Evolutionary conservation across 768 basidiomycete genomes (phyloP), one percentile per base, ranked within the genome.

Genomic region (Roridomyces roridus): DNA sequence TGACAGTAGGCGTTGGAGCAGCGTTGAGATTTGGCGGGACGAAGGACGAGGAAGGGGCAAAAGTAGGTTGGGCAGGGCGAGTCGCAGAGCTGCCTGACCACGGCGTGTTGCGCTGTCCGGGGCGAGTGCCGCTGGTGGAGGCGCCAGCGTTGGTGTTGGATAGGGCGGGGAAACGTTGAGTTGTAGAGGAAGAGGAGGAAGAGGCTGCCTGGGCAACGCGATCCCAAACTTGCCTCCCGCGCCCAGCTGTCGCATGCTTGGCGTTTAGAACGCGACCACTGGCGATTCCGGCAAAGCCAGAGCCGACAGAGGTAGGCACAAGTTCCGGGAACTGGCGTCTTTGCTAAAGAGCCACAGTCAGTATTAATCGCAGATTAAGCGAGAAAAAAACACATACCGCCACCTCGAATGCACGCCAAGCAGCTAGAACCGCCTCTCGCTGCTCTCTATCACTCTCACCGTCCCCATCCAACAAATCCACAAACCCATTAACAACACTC

Each of bases 291-390:
- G 93, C 87, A 62, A 90, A 96, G 40, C 85, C 86, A 0, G 84
- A 75, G 9, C 89, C 87, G 0, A 80, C 68, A 3, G 83, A 70
- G 4, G 79, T 77, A 5, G 88, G 86, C 0, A 80, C 70, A 5
- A 95, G 80, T 45, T 93, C 88, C 0, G 94, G 94, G 75, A 94
- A 94, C 63, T 94, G 86, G 68, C 86, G 85, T 18, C 87, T 88
- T 86, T 92, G 90, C 91, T 94, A 59, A 25, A 15, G 31, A 31
- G 31, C 15, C 31, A 52, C 21, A 63, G 26, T 31, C 20, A 62
- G 26, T 28, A n/a, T 40, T 18, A 40, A 34, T 34, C 31, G 39
- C 20, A n/a, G 11, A 40, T 40, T 12, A 18, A 12, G 11, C 15
- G 39, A 18, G 39, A 9, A 9, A 40, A 18, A 40, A 48, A 35